Evolutionary conservation across 306 rosid genomes (phyloP).

Genomic region (Glycine tomentella): DNA sequence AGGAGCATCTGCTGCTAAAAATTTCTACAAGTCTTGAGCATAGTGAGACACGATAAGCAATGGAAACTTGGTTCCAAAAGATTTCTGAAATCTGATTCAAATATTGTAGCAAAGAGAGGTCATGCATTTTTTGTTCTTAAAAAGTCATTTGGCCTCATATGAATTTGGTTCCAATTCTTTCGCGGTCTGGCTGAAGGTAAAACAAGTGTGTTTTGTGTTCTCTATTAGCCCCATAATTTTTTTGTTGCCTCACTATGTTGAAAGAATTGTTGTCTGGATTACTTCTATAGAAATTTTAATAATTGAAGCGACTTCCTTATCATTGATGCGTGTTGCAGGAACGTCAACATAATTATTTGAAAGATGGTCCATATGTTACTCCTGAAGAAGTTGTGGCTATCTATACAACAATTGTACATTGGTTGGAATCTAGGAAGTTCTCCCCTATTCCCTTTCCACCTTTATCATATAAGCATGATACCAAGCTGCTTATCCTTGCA

Average conservation of each 20-base stretch:
- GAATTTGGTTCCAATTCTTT: too few relatives aligned
- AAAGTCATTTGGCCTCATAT: not conserved
- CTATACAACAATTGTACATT: too few relatives aligned
- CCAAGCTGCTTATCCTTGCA: too few relatives aligned
- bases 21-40: not conserved
- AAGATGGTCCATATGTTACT: too few relatives aligned
- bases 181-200: slow-evolving; percentile 85
- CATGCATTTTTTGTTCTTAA: not conserved
- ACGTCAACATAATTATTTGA: too few relatives aligned
- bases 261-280: not conserved
- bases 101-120: not conserved
- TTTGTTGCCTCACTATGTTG: not conserved
- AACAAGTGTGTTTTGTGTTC: slow-evolving; percentile 66
- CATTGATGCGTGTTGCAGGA: slow-evolving; percentile 58
- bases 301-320: slow-evolving; percentile 1
- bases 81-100: not conserved
- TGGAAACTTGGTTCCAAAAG: not conserved
- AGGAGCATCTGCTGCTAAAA: too few relatives aligned
- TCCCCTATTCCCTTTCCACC: too few relatives aligned
- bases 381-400: too few relatives aligned
- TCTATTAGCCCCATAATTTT: not conserved
- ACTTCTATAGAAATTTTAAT: not conserved
- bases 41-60: not conserved
- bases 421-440: too few relatives aligned
- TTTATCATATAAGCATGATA: too few relatives aligned